These are phyloP conservation scores for Celoporthe dispersa DNA, from an alignment of 2,329 filamentous ascomycete species.

Conservation along the genomic window DNA sequence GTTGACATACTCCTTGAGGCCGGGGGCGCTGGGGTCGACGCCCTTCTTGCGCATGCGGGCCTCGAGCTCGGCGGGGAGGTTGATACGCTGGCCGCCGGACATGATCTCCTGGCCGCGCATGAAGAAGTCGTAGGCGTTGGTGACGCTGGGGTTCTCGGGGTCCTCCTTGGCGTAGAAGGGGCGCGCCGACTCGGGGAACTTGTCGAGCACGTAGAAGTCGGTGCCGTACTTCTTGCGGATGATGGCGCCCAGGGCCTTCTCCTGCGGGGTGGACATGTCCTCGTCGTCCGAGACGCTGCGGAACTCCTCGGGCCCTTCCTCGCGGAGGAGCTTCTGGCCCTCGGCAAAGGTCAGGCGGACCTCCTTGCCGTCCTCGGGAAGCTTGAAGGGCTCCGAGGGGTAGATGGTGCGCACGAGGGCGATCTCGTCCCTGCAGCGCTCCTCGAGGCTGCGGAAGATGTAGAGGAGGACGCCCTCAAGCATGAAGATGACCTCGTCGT, in stretches of 20 bases:
- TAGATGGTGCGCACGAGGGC: conserved; percentile 74
- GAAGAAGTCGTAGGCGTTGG: conserved; percentile 80
- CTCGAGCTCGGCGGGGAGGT: conserved; percentile 76
- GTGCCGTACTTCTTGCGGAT: conserved; percentile 88
- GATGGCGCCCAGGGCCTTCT: conserved; percentile 86
- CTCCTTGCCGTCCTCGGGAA: conserved; percentile 75
- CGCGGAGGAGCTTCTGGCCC: conserved; percentile 75
- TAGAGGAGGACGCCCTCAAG: conserved; percentile 75
- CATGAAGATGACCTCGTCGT: conserved; percentile 74
- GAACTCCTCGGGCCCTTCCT: conserved; percentile 71
- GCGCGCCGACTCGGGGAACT: conserved; percentile 86
- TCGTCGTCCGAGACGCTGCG: conserved; percentile 74
- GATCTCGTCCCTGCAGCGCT: conserved; percentile 71
- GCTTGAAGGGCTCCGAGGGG: conserved; percentile 76
- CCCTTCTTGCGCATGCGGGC: conserved; percentile 78
- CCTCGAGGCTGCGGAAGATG: conserved; percentile 77
- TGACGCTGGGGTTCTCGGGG: conserved; percentile 66
- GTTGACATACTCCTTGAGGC: conserved; percentile 90
- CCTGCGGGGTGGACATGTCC: conserved; percentile 79
- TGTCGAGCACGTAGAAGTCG: conserved; percentile 96
- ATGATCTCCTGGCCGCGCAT: conserved; percentile 92
- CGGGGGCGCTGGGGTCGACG: conserved; percentile 72
- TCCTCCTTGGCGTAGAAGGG: conserved; percentile 93
- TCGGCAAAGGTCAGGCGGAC: conserved; percentile 79
- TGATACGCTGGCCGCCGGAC: conserved; percentile 89